phyloP scores from a whole-genome alignment of 1,284 basidiomycete species.

The Tilletiopsis washingtonensis region DNA sequence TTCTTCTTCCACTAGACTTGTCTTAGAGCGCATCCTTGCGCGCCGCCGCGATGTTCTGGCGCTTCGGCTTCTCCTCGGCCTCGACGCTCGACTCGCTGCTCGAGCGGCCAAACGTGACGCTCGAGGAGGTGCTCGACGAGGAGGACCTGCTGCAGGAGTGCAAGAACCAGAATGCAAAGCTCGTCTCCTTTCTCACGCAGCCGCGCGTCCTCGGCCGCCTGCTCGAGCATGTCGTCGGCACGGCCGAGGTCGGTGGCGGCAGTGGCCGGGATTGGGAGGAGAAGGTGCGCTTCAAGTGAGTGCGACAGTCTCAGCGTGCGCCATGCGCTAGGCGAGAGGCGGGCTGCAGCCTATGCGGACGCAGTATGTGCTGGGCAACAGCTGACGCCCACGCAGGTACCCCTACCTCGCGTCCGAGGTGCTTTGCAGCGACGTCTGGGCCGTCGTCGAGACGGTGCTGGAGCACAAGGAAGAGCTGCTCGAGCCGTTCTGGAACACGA shows the following conservation, averaged over 20 bases:
- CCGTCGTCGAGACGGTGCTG: conserved; percentile 81
- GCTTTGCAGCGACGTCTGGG: conserved; percentile 89
- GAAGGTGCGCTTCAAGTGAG: conserved; percentile 43
- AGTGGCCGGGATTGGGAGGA: conserved; percentile 41
- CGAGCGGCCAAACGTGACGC: conserved; percentile 48
- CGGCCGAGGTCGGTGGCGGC: conserved; percentile 68
- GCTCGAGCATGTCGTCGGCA: conserved; percentile 73
- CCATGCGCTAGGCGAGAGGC: too few species aligned
- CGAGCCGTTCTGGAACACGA: conserved; percentile 75
- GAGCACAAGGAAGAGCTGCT: conserved; percentile 58
- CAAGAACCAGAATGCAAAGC: conserved; percentile 83
- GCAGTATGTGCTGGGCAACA: too few species aligned
- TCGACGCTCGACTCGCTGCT: conserved; percentile 42
- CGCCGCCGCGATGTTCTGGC: too few species aligned
- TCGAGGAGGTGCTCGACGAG: conserved; percentile 88
- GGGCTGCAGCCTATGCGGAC: too few species aligned
- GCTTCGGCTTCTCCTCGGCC: conserved; percentile 41
- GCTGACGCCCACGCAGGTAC: conserved; percentile 52
- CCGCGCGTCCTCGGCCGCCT: conserved; percentile 70
- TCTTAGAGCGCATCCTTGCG: too few species aligned
- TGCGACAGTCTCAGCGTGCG: too few species aligned
- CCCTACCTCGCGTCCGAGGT: conserved; percentile 93
- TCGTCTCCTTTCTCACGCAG: conserved; percentile 74
- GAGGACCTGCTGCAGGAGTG: conserved; percentile 89
- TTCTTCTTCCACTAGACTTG: too few species aligned